phyloP scores from a whole-genome alignment of 257 asterid species.

The Orobanche coerulescens region DNA sequence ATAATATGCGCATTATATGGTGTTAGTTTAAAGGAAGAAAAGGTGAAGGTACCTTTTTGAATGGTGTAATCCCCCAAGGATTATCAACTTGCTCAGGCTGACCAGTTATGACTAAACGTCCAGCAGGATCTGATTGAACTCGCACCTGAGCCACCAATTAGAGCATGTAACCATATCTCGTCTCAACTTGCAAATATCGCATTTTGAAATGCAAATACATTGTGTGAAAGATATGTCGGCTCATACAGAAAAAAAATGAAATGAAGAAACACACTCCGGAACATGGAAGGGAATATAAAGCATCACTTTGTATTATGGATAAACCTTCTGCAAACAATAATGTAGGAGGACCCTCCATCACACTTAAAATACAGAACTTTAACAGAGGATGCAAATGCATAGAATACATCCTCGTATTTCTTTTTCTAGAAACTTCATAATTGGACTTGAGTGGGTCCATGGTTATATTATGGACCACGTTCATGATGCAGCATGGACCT shows the following conservation, averaged over 20 bases:
- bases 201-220: not conserved
- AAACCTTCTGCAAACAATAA: too few relatives aligned
- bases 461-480: too few relatives aligned
- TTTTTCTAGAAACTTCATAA: slow-evolving; percentile 5
- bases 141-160: slow-evolving; percentile 55
- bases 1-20: not conserved
- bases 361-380: too few relatives aligned
- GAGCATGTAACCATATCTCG: slow-evolving; percentile 1
- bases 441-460: not conserved
- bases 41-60: slow-evolving; percentile 52
- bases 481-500: too few relatives aligned
- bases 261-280: too few relatives aligned
- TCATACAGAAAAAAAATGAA: not conserved
- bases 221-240: not conserved
- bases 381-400: too few relatives aligned
- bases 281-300: too few relatives aligned
- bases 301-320: too few relatives aligned
- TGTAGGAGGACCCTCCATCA: too few relatives aligned
- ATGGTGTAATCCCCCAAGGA: slow-evolving; percentile 88
- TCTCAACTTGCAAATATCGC: not conserved
- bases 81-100: slow-evolving; percentile 88
- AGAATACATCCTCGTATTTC: not conserved
- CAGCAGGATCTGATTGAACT: slow-evolving; percentile 93
- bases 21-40: not conserved
- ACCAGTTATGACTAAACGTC: slow-evolving; percentile 88